These are phyloP conservation scores for Fusarium sp. DNA, from an alignment of 2,329 filamentous ascomycete species.

Conservation along the genomic window DNA sequence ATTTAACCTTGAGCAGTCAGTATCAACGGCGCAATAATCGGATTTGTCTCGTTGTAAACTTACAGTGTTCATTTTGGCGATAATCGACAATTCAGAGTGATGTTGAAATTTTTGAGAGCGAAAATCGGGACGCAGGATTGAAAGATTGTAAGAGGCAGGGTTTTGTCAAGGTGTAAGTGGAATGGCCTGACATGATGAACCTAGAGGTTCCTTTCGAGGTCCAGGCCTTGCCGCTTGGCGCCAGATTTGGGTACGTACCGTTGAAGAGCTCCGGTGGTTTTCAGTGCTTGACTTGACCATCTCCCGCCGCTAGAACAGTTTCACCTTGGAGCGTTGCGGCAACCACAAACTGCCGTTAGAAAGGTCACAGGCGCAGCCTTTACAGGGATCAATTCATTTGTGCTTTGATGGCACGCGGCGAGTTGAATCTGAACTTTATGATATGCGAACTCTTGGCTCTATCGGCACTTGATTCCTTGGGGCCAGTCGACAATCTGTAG, in stretches of 20 bases:
- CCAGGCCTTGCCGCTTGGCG: constrained; percentile 37
- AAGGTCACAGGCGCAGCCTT: constrained; percentile 24
- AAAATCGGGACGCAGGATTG: constrained; percentile 29
- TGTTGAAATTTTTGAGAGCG: constrained; percentile 9
- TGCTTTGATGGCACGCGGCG: constrained; percentile 2
- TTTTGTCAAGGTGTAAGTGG: constrained; percentile 42
- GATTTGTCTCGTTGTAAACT: constrained; percentile 37
- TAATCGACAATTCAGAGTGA: background rate
- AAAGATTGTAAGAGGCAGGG: constrained; percentile 35
- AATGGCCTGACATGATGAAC: constrained; percentile 43
- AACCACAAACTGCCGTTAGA: constrained; percentile 35
- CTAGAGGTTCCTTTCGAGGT: constrained; percentile 29
- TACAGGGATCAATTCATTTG: constrained; percentile 11
- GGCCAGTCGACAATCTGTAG: background rate
- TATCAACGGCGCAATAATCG: constrained; percentile 21
- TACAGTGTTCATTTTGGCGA: constrained; percentile 64
- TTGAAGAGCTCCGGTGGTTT: background rate
- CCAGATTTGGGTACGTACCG: constrained; percentile 33
- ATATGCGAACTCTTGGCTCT: background rate
- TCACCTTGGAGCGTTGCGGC: constrained; percentile 18
- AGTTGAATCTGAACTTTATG: background rate
- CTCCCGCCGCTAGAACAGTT: constrained; percentile 33
- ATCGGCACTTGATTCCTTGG: background rate
- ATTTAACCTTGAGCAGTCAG: constrained; percentile 62
- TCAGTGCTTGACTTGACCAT: constrained; percentile 2